These are phyloP conservation scores for Chalciporus chontae DNA, from an alignment of 768 basidiomycete species.

Conservation along the genomic window DNA sequence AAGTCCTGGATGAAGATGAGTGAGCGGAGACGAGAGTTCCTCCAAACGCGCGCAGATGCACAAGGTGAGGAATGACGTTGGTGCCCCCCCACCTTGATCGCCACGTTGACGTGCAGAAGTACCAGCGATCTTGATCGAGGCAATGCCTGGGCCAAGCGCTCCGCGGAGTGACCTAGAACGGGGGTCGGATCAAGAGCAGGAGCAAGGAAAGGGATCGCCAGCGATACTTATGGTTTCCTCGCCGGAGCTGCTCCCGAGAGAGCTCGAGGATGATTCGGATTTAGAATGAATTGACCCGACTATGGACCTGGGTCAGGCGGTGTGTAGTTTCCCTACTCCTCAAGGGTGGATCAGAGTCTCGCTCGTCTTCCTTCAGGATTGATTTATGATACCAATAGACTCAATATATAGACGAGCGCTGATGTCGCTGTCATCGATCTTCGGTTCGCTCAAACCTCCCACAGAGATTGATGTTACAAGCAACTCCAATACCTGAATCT, in stretches of 20 bases:
- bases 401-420: too few relatives aligned
- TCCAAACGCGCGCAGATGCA: slow-evolving; percentile 43
- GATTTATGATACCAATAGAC: too few relatives aligned
- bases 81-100: too few relatives aligned
- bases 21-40: slow-evolving; percentile 64
- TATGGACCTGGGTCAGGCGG: too few relatives aligned
- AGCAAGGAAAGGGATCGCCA: not conserved
- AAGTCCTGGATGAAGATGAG: slow-evolving; percentile 77
- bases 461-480: slow-evolving; percentile 27
- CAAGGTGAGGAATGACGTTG: slow-evolving; percentile 32
- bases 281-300: too few relatives aligned
- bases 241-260: slow-evolving; percentile 29
- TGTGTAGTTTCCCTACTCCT: too few relatives aligned
- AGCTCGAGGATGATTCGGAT: slow-evolving; percentile 26
- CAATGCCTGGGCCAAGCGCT: slow-evolving; percentile 35
- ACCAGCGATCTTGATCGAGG: slow-evolving; percentile 66
- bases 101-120: slow-evolving; percentile 44
- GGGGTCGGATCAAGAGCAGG: not conserved
- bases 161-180: slow-evolving; percentile 22
- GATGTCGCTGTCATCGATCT: too few relatives aligned
- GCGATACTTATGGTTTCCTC: slow-evolving; percentile 9
- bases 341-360: too few relatives aligned
- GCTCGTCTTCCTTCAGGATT: too few relatives aligned
- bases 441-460: not conserved
- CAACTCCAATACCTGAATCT: slow-evolving; percentile 27